Evolutionary conservation across 2,329 filamentous ascomycete genomes (phyloP).

Genomic region (Aspergillus sp.): DNA sequence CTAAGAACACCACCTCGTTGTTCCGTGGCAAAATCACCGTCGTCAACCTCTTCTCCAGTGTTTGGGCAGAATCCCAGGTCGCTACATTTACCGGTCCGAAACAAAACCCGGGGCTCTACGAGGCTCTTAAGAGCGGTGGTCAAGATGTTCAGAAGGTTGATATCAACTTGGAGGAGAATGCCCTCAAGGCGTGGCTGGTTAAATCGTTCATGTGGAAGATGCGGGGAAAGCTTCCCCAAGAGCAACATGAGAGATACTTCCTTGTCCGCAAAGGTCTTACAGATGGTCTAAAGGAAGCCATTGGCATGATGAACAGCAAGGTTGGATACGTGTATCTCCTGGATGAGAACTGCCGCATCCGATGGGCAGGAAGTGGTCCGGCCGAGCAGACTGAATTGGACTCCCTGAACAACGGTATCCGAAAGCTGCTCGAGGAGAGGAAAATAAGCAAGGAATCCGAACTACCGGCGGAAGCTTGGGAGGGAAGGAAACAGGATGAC

Average conservation of each 20-base stretch:
- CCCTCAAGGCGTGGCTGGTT: slow-evolving; percentile 56
- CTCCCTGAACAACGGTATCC: slow-evolving; percentile 37
- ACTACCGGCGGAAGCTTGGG: slow-evolving; percentile 15
- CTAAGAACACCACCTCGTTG: slow-evolving; percentile 67
- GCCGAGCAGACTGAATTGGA: slow-evolving; percentile 38
- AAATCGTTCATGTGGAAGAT: slow-evolving; percentile 50
- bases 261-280: slow-evolving; percentile 54
- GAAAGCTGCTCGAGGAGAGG: slow-evolving; percentile 39
- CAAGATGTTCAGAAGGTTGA: slow-evolving; percentile 69
- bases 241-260: slow-evolving; percentile 56
- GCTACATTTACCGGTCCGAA: slow-evolving; percentile 63
- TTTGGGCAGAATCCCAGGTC: slow-evolving; percentile 81
- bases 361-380: slow-evolving; percentile 78
- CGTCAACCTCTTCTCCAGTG: slow-evolving; percentile 73
- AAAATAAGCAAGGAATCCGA: slow-evolving; percentile 19
- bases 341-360: slow-evolving; percentile 79
- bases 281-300: slow-evolving; percentile 53
- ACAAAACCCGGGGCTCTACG: slow-evolving; percentile 65
- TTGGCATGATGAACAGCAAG: slow-evolving; percentile 76
- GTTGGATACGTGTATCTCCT: slow-evolving; percentile 93
- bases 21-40: slow-evolving; percentile 71
- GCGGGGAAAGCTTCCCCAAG: slow-evolving; percentile 41
- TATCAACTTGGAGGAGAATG: slow-evolving; percentile 83
- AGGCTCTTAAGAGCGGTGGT: slow-evolving; percentile 50
- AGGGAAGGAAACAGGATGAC: slow-evolving; percentile 1